These are phyloP conservation scores for Lentinula boryana DNA, from an alignment of 768 basidiomycete species.

Conservation along the genomic window DNA sequence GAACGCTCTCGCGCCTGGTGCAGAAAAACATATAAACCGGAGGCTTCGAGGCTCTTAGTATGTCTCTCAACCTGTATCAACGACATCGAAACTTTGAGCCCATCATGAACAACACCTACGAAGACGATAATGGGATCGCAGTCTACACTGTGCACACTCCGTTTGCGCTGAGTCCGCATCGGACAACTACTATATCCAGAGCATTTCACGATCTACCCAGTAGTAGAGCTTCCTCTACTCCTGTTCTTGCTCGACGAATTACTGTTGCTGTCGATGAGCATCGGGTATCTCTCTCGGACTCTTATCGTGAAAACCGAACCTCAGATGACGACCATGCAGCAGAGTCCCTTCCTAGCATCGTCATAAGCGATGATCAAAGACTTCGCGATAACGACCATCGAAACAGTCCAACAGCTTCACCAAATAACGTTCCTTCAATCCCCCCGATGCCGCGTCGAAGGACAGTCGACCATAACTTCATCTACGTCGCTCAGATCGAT, in stretches of 20 bases:
- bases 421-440: background rate
- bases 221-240: background rate
- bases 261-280: background rate
- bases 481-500: slow-evolving; percentile 24
- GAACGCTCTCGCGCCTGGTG: background rate
- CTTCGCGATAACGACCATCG: no score
- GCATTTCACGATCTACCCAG: background rate
- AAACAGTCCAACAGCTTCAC: no score
- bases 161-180: background rate
- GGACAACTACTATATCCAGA: slow-evolving; percentile 3
- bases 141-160: slow-evolving; percentile 3
- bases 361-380: no score
- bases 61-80: background rate
- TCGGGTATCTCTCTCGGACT: background rate
- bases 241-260: background rate
- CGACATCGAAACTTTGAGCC: background rate
- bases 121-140: background rate
- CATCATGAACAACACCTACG: background rate
- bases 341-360: no score
- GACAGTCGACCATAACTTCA: background rate
- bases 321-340: no score
- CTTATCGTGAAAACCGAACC: no score
- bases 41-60: background rate
- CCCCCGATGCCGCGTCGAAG: background rate
- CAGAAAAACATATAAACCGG: background rate